phyloP scores from a whole-genome alignment of 257 asterid species.

The Thymus mandschuricus region DNA sequence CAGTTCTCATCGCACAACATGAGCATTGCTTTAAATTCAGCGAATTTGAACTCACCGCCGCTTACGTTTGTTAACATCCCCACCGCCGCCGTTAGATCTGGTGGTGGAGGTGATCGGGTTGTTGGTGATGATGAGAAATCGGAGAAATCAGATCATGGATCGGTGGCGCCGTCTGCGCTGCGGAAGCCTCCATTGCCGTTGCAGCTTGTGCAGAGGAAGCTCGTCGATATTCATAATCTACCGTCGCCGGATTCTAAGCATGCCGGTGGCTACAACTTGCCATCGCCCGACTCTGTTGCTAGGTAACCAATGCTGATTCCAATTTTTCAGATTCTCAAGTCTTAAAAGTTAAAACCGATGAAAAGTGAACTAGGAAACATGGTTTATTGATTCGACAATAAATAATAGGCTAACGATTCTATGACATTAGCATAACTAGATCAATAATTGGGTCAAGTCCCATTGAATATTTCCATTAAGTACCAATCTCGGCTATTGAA shows the following conservation, averaged over 20 bases:
- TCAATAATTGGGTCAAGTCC: too few species aligned
- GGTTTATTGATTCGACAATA: too few species aligned
- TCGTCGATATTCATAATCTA: constrained; percentile 54
- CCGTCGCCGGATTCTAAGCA: constrained; percentile 78
- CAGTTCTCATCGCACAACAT: constrained; percentile 60
- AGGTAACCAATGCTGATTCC: constrained; percentile 41
- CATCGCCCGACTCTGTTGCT: constrained; percentile 77
- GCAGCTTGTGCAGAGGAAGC: constrained; percentile 61
- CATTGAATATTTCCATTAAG: too few species aligned
- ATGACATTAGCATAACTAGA: too few species aligned
- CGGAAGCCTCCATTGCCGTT: constrained; percentile 74
- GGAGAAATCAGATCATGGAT: constrained; percentile 34
- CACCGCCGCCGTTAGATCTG: neutral
- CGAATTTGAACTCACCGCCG: constrained; percentile 36
- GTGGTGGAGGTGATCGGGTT: constrained; percentile 41
- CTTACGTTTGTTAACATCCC: constrained; percentile 18
- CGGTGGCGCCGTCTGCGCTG: constrained; percentile 28
- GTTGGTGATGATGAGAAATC: constrained; percentile 57
- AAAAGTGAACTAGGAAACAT: too few species aligned
- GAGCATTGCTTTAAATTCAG: constrained; percentile 30
- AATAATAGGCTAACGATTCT: too few species aligned
- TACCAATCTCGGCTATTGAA: too few species aligned
- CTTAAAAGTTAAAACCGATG: too few species aligned
- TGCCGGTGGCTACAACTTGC: constrained; percentile 57
- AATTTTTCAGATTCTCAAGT: neutral